A percentile compares a stretch with the other conserved stretches of the same genome.
Evolutionary conservation across 768 basidiomycete genomes (phyloP).

Genomic region (Scleroderma citrinum): DNA sequence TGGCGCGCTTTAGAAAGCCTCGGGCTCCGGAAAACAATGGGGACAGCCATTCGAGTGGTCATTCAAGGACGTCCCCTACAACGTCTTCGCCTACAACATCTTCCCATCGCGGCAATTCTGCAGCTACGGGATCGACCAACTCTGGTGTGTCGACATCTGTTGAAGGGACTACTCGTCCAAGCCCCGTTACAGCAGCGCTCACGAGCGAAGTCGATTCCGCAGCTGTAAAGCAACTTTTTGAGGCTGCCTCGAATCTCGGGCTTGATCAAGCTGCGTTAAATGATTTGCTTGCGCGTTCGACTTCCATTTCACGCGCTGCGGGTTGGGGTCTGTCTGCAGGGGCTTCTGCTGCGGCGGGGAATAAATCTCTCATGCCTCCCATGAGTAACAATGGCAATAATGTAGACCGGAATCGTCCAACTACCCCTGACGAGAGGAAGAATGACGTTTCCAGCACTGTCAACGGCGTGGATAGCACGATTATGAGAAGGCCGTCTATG

Average conservation of each 20-base stretch:
- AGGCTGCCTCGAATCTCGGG: constrained; percentile 69
- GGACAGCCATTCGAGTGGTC: constrained; percentile 26
- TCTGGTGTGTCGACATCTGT: constrained; percentile 5
- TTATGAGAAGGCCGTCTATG: constrained; percentile 23
- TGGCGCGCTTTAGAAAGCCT: constrained; percentile 62
- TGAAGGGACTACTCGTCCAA: constrained; percentile 16
- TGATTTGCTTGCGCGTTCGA: constrained; percentile 66
- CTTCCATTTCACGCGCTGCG: constrained; percentile 53
- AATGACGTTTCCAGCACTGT: constrained; percentile 28
- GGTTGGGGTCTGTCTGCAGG: constrained; percentile 38
- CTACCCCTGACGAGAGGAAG: constrained; percentile 18
- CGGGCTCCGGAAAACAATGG: constrained; percentile 22
- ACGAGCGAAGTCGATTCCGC: constrained; percentile 35
- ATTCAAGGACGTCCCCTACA: constrained; percentile 27
- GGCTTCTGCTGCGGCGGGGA: constrained; percentile 8
- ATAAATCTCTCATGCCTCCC: constrained; percentile 19
- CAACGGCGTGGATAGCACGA: constrained; percentile 18
- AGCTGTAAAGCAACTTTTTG: constrained; percentile 67
- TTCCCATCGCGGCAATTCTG: constrained; percentile 29
- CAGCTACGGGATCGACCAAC: constrained; percentile 12
- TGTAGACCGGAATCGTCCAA: constrained; percentile 12
- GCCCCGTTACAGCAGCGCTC: constrained; percentile 20
- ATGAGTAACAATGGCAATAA: constrained; percentile 7
- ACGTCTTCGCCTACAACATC: constrained; percentile 32
- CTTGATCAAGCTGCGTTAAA: constrained; percentile 68